These are phyloP conservation scores for Chrysochromulina tobinii DNA, from an alignment of 78 protist genomes.

Conservation along the genomic window DNA sequence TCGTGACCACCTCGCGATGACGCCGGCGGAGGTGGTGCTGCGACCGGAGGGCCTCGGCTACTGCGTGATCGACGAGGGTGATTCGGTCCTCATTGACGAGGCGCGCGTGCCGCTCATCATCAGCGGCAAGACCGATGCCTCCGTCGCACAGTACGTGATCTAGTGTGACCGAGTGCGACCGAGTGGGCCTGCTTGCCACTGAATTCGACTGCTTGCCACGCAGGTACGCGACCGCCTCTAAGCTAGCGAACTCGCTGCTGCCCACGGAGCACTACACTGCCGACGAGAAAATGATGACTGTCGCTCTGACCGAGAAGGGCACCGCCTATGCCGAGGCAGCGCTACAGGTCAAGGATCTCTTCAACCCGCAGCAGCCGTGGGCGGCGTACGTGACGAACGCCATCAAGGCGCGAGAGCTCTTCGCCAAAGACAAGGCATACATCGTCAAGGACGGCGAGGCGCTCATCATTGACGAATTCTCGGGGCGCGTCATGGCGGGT, in stretches of 20 bases:
- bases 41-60: conserved; percentile 31
- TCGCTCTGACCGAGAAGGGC: conserved; percentile 29
- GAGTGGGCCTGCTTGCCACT: too few species aligned
- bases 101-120: conserved; percentile 57
- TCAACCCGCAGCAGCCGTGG: conserved; percentile 39
- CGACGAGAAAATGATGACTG: conserved; percentile 41
- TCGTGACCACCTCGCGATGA: conserved; percentile 49
- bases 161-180: too few species aligned
- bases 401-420: conserved; percentile 46
- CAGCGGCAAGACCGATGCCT: conserved; percentile 10
- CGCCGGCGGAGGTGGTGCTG: not conserved
- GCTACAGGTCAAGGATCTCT: not conserved
- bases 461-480: conserved; percentile 54
- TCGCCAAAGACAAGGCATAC: not conserved
- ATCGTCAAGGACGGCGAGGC: conserved; percentile 38
- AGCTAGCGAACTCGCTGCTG: conserved; percentile 21
- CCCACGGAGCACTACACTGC: conserved; percentile 17
- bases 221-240: not conserved
- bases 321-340: not conserved
- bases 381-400: conserved; percentile 44
- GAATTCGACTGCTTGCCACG: too few species aligned
- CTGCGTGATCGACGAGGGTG: conserved; percentile 59
- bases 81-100: conserved; percentile 59
- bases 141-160: not conserved
- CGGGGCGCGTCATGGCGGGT: conserved; percentile 49